These are phyloP conservation scores for Didymella segeticola DNA, from an alignment of 2,329 filamentous ascomycete genomes.

Conservation along the genomic window DNA sequence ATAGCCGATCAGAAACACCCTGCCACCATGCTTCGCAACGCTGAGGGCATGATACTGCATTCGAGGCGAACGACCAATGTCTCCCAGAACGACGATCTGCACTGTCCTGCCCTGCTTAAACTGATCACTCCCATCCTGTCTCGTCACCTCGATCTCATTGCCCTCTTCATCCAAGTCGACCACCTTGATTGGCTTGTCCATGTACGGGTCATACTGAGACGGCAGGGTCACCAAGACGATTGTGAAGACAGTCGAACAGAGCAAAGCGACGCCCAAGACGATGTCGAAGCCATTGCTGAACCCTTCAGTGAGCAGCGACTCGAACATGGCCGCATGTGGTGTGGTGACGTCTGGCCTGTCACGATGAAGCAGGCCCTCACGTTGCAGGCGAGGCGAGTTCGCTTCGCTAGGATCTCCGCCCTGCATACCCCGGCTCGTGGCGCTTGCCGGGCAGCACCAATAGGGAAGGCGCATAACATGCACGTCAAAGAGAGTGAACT, in stretches of 20 bases:
- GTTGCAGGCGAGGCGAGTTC: conserved; percentile 22
- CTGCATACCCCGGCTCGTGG: conserved; percentile 5
- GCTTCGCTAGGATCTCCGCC: conserved; percentile 15
- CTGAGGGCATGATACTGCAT: conserved; percentile 99
- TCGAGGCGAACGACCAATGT: conserved; percentile 92
- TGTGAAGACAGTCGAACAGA: conserved; percentile 56
- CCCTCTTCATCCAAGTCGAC: conserved; percentile 31
- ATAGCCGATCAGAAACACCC: conserved; percentile 88
- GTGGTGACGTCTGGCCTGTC: conserved; percentile 24
- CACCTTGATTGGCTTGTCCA: conserved; percentile 33
- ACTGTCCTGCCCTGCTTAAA: conserved; percentile 59
- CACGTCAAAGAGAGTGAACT: conserved; percentile 16
- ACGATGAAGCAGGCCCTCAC: conserved; percentile 18
- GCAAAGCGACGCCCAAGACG: conserved; percentile 49
- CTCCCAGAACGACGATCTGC: conserved; percentile 90
- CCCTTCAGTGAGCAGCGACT: conserved; percentile 38
- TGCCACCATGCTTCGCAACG: conserved; percentile 79
- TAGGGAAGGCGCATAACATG: conserved; percentile 20
- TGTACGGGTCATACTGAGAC: conserved; percentile 56
- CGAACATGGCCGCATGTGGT: conserved; percentile 32
- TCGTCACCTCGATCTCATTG: conserved; percentile 27
- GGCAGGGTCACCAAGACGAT: conserved; percentile 61
- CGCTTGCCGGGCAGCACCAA: conserved; percentile 15
- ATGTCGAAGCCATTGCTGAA: conserved; percentile 44
- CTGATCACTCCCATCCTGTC: conserved; percentile 29